These are phyloP conservation scores for Didymella arachidicola DNA, from an alignment of 2,329 filamentous ascomycete species.

Conservation along the genomic window DNA sequence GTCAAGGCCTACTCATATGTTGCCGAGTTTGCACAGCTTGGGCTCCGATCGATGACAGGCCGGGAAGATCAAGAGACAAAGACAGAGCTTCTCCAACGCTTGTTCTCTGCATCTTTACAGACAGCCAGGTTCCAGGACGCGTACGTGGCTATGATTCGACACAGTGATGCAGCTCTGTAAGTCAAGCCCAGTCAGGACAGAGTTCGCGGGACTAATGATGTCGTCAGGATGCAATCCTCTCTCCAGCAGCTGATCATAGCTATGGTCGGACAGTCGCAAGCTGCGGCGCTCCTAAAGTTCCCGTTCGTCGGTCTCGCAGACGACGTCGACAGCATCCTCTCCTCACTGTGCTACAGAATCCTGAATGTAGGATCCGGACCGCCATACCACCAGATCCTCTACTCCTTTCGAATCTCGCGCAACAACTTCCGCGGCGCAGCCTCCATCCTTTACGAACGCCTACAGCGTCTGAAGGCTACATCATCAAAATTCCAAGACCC, in stretches of 20 bases:
- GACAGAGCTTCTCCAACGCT: conserved; percentile 71
- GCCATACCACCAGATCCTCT: conserved; percentile 87
- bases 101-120: conserved; percentile 83
- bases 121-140: conserved; percentile 83
- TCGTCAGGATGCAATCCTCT: conserved; percentile 66
- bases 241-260: conserved; percentile 69
- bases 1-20: conserved; percentile 80
- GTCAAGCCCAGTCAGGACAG: conserved; percentile 16
- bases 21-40: conserved; percentile 80
- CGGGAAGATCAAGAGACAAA: conserved; percentile 45
- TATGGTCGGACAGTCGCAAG: conserved; percentile 49
- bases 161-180: conserved; percentile 72
- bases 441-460: conserved; percentile 63
- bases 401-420: conserved; percentile 85
- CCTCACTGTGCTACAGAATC: conserved; percentile 73
- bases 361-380: conserved; percentile 67
- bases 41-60: conserved; percentile 57
- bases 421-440: conserved; percentile 84
- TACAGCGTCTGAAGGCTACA: conserved; percentile 59
- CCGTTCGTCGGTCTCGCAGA: conserved; percentile 80
- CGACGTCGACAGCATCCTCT: conserved; percentile 79
- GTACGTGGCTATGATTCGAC: conserved; percentile 77
- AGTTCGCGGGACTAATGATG: conserved; percentile 24
- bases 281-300: conserved; percentile 67
- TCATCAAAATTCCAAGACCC: conserved; percentile 52